Base-by-base conservation (phyloP, 2,329 filamentous ascomycete genomes). In the Zymoseptoria pseudotritici region DNA sequence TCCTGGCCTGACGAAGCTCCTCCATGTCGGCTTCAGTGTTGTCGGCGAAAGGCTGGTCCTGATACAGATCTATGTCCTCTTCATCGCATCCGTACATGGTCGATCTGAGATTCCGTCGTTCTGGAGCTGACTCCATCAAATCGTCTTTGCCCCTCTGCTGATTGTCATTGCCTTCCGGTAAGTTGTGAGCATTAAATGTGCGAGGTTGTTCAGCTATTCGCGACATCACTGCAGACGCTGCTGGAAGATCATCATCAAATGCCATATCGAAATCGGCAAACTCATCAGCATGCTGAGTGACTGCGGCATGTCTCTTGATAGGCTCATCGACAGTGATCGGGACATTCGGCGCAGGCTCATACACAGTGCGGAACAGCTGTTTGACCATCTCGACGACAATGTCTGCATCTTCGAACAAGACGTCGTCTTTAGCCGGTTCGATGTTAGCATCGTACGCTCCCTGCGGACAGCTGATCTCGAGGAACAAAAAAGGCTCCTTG, bases 381-480 rank as follows among this genome's bases (percentile, higher is more conserved):
- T 78, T 73, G 2, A 79, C 72, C 4, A 77, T 65, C 3, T 67
- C 68, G 4, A 85, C 42, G 2, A 87, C 66, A 0, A 68, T 20
- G 3, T 71, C 67, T 2, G 86, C 81, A 55, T 89, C 77, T 4
- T 76, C 77, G 67, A 92, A 91, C 0, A 90, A 68, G 1, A 92
- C 80, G 66, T 90, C 84, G 59, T 90, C 84, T 69, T 92, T 92
- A 3, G 83, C 78, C 3, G 88, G 83, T 61, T 90, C 85, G 5
- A 91, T 73, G 65, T 91, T 92, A 1, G 81, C 78, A 72, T 92
- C 89, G 67, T 92, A 92, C 60, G 78, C 85, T 26, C 80, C 79
- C 0, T 76, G 69, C 0, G 83, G 80, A 67, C 87, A 91, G 13
- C 71, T 71, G 29, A 92, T 84, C 59, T 85, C 82, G 46, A 92